A percentile compares a stretch with the other conserved stretches of the same genome.
phyloP scores from a whole-genome alignment of 2,329 filamentous ascomycete genomes.

The Xylaria sp. region DNA sequence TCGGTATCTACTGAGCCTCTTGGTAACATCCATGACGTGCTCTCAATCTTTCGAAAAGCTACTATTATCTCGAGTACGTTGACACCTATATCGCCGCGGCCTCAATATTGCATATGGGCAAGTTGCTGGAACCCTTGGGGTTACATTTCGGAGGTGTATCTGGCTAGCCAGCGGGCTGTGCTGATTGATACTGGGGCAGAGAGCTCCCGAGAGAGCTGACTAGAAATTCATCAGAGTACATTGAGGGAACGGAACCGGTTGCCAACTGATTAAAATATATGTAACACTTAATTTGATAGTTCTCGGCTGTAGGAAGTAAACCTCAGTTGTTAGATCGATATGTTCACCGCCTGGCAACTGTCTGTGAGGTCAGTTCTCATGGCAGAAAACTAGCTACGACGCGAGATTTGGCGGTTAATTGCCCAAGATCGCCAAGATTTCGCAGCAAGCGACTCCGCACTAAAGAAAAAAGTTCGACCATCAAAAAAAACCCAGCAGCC shows the following conservation, averaged over 20 bases:
- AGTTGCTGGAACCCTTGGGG: not conserved
- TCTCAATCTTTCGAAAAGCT: not conserved
- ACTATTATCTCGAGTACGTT: not conserved
- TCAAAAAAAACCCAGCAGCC: constrained; percentile 16
- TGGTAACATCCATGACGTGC: constrained; percentile 10
- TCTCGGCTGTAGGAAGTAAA: not conserved
- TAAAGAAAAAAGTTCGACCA: constrained; percentile 23
- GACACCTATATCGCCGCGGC: not conserved
- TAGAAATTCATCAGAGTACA: not conserved
- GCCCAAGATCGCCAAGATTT: constrained; percentile 24
- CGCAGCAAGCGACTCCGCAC: constrained; percentile 27
- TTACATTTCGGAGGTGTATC: not conserved
- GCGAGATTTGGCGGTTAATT: no score
- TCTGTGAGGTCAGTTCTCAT: no score
- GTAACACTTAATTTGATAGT: no score
- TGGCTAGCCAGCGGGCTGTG: not conserved
- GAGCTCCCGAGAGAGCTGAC: not conserved
- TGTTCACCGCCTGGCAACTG: no score
- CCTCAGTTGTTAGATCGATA: no score
- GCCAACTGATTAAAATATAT: no score
- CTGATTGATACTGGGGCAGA: not conserved
- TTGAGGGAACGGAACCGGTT: no score
- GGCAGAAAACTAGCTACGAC: no score
- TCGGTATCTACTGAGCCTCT: constrained; percentile 14
- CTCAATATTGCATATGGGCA: not conserved